Percentiles rank a stretch among this genome's conserved stretches.
These are phyloP conservation scores for Dacryopinax primogenitus DNA, from an alignment of 768 basidiomycete genomes.

Conservation along the genomic window DNA sequence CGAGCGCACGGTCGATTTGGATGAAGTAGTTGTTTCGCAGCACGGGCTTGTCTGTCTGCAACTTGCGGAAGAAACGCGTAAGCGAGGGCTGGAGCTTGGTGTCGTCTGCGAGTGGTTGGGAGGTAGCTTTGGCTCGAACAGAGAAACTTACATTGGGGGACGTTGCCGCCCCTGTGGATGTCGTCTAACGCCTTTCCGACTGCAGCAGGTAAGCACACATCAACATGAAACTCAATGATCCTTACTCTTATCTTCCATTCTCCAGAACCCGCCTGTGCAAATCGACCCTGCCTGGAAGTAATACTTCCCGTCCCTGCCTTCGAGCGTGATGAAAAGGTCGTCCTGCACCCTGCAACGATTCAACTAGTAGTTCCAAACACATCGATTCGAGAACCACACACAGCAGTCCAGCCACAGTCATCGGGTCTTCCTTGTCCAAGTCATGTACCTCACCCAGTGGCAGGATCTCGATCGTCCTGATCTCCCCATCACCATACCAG, in stretches of 20 bases:
- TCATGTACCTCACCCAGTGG: conserved; percentile 40
- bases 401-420: conserved; percentile 51
- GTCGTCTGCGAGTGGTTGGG: conserved; percentile 31
- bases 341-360: conserved; percentile 21
- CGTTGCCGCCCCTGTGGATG: conserved; percentile 56
- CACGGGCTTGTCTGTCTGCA: conserved; percentile 56
- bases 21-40: conserved; percentile 52
- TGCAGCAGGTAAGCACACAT: background rate
- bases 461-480: conserved; percentile 41
- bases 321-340: conserved; percentile 25
- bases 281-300: conserved; percentile 66
- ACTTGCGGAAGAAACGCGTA: conserved; percentile 55
- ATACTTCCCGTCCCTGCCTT: conserved; percentile 45
- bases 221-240: background rate
- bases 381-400: conserved; percentile 28
- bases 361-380: too few relatives aligned
- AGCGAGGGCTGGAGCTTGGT: conserved; percentile 52
- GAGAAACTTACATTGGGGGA: conserved; percentile 49
- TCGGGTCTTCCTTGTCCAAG: conserved; percentile 42
- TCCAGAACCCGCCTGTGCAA: conserved; percentile 58
- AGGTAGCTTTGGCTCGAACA: background rate
- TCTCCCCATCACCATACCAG: conserved; percentile 34
- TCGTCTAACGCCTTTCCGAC: conserved; percentile 56
- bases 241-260: conserved; percentile 50
- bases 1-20: conserved; percentile 34